Evolutionary conservation across 805 yeast species (phyloP).

Genomic region (Pichia cephalocereana): DNA sequence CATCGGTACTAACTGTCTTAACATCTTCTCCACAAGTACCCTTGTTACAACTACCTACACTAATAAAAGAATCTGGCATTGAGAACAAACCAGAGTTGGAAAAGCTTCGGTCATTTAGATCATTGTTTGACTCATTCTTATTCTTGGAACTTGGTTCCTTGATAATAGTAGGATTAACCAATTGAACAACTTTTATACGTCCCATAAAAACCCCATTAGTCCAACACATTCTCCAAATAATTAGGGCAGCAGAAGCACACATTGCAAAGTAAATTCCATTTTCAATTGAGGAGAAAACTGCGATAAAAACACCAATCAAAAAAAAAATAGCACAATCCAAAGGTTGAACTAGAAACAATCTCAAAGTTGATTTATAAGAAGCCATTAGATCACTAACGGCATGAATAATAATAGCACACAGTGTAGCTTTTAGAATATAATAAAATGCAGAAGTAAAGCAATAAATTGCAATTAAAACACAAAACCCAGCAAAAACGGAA

Average conservation of each 20-base stretch:
- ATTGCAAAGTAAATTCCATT: slow-evolving; percentile 88
- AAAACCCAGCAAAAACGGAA: slow-evolving; percentile 82
- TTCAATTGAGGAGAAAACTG: slow-evolving; percentile 74
- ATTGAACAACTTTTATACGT: slow-evolving; percentile 58
- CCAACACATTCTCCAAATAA: slow-evolving; percentile 66
- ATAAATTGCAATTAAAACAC: slow-evolving; percentile 78
- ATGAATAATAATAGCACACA: slow-evolving; percentile 81
- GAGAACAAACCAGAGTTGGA: slow-evolving; percentile 7
- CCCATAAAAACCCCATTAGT: slow-evolving; percentile 83
- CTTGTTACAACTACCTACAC: slow-evolving; percentile 21
- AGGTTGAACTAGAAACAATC: slow-evolving; percentile 65
- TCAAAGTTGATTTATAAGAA: slow-evolving; percentile 54
- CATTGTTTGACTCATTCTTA: background rate
- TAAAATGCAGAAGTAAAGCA: slow-evolving; percentile 74
- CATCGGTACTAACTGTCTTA: background rate
- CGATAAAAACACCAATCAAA: slow-evolving; percentile 58
- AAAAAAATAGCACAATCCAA: slow-evolving; percentile 64
- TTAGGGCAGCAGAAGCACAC: slow-evolving; percentile 68
- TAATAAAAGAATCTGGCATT: slow-evolving; percentile 5
- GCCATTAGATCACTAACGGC: slow-evolving; percentile 87
- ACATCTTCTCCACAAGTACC: slow-evolving; percentile 28
- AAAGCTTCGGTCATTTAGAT: slow-evolving; percentile 4
- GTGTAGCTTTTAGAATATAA: slow-evolving; percentile 82
- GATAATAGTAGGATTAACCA: slow-evolving; percentile 47
- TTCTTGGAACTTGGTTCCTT: too few species aligned